Evolutionary conservation across 2,329 filamentous ascomycete species (phyloP).

Genomic region (Purpureocillium lavendulum): DNA sequence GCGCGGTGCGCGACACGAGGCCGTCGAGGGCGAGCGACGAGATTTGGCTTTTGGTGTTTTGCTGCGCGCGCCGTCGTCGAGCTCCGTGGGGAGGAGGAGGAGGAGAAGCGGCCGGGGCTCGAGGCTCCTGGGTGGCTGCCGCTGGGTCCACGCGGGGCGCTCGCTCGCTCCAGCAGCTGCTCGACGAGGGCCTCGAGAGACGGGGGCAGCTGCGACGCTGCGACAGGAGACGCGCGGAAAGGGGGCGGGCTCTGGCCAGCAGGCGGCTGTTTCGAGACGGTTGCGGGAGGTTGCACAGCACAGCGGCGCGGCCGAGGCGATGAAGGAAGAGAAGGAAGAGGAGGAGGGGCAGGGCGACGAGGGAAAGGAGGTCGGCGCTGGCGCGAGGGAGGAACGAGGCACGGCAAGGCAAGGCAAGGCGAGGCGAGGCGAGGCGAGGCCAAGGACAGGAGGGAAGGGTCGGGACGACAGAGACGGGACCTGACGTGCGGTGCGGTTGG

Average conservation of each 20-base stretch:
- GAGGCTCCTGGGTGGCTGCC: too few species aligned
- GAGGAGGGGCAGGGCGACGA: background rate
- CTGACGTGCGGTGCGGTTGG: too few species aligned
- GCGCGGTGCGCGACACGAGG: too few species aligned
- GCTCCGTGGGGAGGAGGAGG: constrained; percentile 9
- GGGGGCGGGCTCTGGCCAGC: constrained; percentile 1
- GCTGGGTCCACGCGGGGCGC: constrained; percentile 1
- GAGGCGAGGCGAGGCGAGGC: too few species aligned
- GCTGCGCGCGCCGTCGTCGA: too few species aligned
- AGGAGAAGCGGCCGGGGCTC: constrained; percentile 1
- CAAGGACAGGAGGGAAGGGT: too few species aligned
- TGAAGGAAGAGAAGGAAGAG: background rate
- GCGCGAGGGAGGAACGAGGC: background rate
- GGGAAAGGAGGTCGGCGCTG: background rate
- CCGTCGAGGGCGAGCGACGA: too few species aligned
- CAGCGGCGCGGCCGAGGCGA: background rate
- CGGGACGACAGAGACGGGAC: too few species aligned
- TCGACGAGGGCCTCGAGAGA: background rate
- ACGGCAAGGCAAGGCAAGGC: background rate
- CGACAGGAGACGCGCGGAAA: background rate
- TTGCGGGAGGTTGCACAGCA: too few species aligned
- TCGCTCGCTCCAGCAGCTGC: constrained; percentile 14
- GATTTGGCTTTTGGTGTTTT: too few species aligned
- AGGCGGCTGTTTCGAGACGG: background rate
- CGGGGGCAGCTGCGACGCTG: too few species aligned